Evolutionary conservation across 2,329 filamentous ascomycete genomes (phyloP).

Genomic region (Apiospora sp.): DNA sequence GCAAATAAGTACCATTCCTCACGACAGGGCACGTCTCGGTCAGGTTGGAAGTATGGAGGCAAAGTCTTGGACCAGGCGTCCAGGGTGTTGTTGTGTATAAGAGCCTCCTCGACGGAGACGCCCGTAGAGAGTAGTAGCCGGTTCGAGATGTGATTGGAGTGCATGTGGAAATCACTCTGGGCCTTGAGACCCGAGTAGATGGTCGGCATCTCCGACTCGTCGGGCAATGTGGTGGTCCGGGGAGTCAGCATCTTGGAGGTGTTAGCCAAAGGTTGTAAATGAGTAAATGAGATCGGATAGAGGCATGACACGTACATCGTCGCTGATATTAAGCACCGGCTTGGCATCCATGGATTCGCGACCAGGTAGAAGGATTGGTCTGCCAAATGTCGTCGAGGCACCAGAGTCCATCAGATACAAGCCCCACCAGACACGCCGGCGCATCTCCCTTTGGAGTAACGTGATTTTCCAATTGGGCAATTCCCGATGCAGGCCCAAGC

Average conservation of each 20-base stretch:
- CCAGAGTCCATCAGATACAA: conserved; percentile 55
- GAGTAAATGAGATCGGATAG: background rate
- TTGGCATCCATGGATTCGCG: conserved; percentile 42
- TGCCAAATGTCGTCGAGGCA: conserved; percentile 53
- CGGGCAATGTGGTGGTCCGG: conserved; percentile 34
- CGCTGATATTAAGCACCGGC: conserved; percentile 40
- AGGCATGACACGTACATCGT: conserved; percentile 31
- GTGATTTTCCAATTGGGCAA: conserved; percentile 44
- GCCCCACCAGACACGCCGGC: conserved; percentile 52
- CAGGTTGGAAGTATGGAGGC: conserved; percentile 37
- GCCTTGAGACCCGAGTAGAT: conserved; percentile 41
- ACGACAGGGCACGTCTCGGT: conserved; percentile 27
- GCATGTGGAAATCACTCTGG: conserved; percentile 42
- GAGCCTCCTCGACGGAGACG: conserved; percentile 37
- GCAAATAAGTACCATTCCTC: conserved; percentile 39
- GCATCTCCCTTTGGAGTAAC: conserved; percentile 46
- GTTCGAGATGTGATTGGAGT: conserved; percentile 44
- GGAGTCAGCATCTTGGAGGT: conserved; percentile 36
- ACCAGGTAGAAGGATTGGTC: conserved; percentile 40
- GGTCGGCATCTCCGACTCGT: conserved; percentile 35
- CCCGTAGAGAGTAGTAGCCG: conserved; percentile 37
- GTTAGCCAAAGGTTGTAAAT: background rate
- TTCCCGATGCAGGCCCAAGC: conserved; percentile 55
- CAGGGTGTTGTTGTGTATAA: conserved; percentile 36
- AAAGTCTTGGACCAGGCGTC: conserved; percentile 39